phyloP scores from a whole-genome alignment of 1,284 basidiomycete species.

The Rhodotorula sp. region DNA sequence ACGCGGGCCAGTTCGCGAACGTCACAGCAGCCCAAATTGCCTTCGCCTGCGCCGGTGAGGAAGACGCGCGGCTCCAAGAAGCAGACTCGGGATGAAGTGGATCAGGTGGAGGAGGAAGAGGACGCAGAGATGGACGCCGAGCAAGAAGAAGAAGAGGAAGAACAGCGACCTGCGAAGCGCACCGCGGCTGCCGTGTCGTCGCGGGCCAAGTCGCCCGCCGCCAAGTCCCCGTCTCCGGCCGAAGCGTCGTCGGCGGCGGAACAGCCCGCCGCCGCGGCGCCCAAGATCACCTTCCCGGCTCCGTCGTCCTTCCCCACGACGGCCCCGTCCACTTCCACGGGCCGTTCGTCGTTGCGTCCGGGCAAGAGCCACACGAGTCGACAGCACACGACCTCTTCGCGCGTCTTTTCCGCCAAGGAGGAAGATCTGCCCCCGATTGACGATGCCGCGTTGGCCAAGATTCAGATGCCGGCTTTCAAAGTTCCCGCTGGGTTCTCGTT shows the following conservation, averaged over 20 bases:
- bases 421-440: conserved; percentile 42
- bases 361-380: conserved; percentile 39
- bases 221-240: conserved; percentile 15
- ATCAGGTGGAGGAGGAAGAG: neutral
- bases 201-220: neutral
- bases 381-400: conserved; percentile 28
- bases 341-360: conserved; percentile 39
- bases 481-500: conserved; percentile 35
- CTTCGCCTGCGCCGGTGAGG: conserved; percentile 13
- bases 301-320: conserved; percentile 22
- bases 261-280: neutral
- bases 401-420: conserved; percentile 42
- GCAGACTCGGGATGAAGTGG: neutral
- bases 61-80: neutral
- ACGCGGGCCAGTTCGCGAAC: conserved; percentile 19
- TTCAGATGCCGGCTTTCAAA: conserved; percentile 31
- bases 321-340: conserved; percentile 14
- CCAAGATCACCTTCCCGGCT: conserved; percentile 27
- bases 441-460: conserved; percentile 37
- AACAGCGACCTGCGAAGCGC: neutral
- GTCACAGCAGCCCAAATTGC: conserved; percentile 10
- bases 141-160: neutral
- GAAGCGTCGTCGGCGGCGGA: neutral
- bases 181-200: conserved; percentile 2
- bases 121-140: neutral